Evolutionary conservation across 139 green algal species (phyloP).

Genomic region (Asterochloris erici): DNA sequence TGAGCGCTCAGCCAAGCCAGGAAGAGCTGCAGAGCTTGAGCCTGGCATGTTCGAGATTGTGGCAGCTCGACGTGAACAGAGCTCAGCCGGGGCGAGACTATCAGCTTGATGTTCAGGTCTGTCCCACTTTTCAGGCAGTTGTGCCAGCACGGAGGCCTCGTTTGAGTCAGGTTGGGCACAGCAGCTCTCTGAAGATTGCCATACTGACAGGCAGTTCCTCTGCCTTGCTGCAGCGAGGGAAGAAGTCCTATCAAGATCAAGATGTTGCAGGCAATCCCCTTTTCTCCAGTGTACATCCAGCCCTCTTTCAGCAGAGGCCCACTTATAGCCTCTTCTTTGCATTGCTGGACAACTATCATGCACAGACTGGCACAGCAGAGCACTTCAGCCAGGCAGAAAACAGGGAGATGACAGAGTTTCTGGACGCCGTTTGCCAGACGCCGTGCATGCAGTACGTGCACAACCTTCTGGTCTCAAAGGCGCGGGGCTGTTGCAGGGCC

Average conservation of each 20-base stretch:
- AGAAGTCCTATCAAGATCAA: slow-evolving; percentile 31
- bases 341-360: slow-evolving; percentile 66
- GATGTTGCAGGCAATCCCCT: slow-evolving; percentile 46
- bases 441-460: slow-evolving; percentile 52
- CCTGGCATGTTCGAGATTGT: slow-evolving; percentile 19
- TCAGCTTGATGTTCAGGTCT: slow-evolving; percentile 33
- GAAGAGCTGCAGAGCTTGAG: slow-evolving; percentile 20
- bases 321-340: slow-evolving; percentile 57
- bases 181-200: too few relatives aligned
- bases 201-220: too few relatives aligned
- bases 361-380: slow-evolving; percentile 31
- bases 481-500: neutral
- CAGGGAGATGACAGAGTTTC: slow-evolving; percentile 47
- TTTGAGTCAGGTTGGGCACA: neutral
- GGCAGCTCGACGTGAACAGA: slow-evolving; percentile 32
- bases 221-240: slow-evolving; percentile 26
- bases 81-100: slow-evolving; percentile 35
- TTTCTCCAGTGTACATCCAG: slow-evolving; percentile 44
- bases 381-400: slow-evolving; percentile 23
- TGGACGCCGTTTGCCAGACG: slow-evolving; percentile 44
- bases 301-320: slow-evolving; percentile 31
- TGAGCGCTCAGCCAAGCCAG: neutral
- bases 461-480: slow-evolving; percentile 35
- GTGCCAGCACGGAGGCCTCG: neutral
- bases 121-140: neutral